These are phyloP conservation scores for Geranomyces variabilis DNA, from an alignment of 192 early-diverging fungal genomes.

Conservation along the genomic window DNA sequence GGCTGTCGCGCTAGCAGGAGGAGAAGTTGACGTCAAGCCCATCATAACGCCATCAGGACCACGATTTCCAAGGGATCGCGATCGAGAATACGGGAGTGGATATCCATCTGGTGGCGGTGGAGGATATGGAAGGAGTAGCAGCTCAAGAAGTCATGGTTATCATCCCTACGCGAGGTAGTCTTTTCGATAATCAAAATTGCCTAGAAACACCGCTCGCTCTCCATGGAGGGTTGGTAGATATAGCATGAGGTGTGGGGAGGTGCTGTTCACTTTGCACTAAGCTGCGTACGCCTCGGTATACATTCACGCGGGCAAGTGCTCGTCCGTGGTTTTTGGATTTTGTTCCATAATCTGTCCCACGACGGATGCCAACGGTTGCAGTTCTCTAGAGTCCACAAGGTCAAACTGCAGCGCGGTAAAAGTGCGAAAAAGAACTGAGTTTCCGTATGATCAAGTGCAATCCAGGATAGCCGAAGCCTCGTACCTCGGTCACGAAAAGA, in stretches of 20 bases:
- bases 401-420: slow-evolving; percentile 25
- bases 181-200: background rate
- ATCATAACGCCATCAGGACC: slow-evolving; percentile 1
- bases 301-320: background rate
- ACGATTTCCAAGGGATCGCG: slow-evolving; percentile 21
- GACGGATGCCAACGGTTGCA: slow-evolving; percentile 38
- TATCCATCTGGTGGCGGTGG: slow-evolving; percentile 17
- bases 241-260: no score
- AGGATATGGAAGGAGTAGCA: slow-evolving; percentile 19
- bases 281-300: background rate
- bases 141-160: slow-evolving; percentile 38
- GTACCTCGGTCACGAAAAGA: slow-evolving; percentile 40
- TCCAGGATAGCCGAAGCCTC: background rate
- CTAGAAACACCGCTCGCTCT: no score
- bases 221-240: no score
- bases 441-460: background rate
- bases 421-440: background rate
- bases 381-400: slow-evolving; percentile 37
- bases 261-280: no score
- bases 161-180: slow-evolving; percentile 28
- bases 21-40: slow-evolving; percentile 26
- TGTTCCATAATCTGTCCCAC: slow-evolving; percentile 40
- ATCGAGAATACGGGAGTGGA: slow-evolving; percentile 7
- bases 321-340: slow-evolving; percentile 31
- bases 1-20: slow-evolving; percentile 26